A percentile compares a stretch with the other conserved stretches of the same genome.
phyloP scores from a whole-genome alignment of 495 filamentous ascomycete genomes.

The Lepraria neglecta region DNA sequence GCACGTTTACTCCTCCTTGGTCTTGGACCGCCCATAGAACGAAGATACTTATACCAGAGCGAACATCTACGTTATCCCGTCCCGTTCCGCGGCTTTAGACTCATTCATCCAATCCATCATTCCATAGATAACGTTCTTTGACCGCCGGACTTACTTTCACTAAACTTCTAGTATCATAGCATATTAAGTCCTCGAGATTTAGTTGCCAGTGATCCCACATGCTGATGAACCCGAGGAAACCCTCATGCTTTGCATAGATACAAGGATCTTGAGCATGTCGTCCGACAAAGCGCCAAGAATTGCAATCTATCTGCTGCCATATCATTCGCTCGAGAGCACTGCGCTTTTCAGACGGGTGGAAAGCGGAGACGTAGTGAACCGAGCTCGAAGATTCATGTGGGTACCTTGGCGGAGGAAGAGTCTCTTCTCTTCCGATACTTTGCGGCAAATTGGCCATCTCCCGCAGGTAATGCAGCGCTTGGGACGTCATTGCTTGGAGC shows the following conservation, averaged over 20 bases:
- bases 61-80: neutral
- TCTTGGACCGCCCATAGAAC: too few species aligned
- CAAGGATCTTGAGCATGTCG: constrained; percentile 7
- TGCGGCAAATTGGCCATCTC: constrained; percentile 23
- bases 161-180: neutral
- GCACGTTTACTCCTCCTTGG: too few species aligned
- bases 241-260: constrained; percentile 18
- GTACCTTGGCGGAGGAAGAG: constrained; percentile 7
- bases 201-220: constrained; percentile 22
- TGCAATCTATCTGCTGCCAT: constrained; percentile 15
- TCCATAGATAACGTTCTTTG: constrained; percentile 11
- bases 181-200: constrained; percentile 16
- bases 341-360: constrained; percentile 9
- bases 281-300: constrained; percentile 5
- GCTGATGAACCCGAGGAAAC: constrained; percentile 13
- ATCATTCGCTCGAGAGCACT: constrained; percentile 10
- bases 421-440: constrained; percentile 19
- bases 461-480: constrained; percentile 17
- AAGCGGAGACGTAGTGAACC: constrained; percentile 9
- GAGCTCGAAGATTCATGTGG: constrained; percentile 10
- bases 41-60: neutral
- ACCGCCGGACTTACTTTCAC: constrained; percentile 1
- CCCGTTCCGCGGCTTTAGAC: neutral
- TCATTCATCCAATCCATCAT: constrained; percentile 15
- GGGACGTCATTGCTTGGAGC: constrained; percentile 16